Base-by-base conservation (phyloP, 257 asterid species). In the Ajuga chamaepitys region DNA sequence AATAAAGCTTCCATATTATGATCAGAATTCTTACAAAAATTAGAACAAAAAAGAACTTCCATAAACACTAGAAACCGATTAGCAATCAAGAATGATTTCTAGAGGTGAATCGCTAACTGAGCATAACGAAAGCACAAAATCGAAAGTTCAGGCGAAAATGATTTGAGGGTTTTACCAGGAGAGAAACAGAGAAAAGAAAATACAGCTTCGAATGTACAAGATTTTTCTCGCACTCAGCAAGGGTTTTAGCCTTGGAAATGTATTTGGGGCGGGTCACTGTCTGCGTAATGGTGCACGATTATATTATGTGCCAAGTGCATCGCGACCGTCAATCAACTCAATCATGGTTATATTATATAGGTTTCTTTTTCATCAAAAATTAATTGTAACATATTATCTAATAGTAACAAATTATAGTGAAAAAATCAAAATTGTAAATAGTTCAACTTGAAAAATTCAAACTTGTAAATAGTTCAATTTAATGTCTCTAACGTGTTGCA, bases 121-220 rank as follows among this genome's bases (percentile, higher is more conserved):
- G 41, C 41, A 56, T 10, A 41, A 61, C 9, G 10, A 34, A 22
- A 55, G 14, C 65, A 68, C 46, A 44, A 41, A 20, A 62, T 45
- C 48, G 3, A 21, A 20, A 55, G 18, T 13, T 5, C 2, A 16
- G 38, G 16, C 9, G 45, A n/a, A 21, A 17, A 51, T 12, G 55
- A 64, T 13, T 21, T 59, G 61, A 74, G 76, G 80, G 75, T 65
- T 64, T 64, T 45, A 56, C 67, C 69, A 25, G 54, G 4, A 38
- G 54, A 56, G 26, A 70, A 11, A 0, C 20, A 11, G 35, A 38
- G 47, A 62, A 25, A 9, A 64, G 17, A 55, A 14, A 62, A 62
- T 28, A n/a, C n/a, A 64, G 70, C 59, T 63, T 26, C 11, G 56
- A 72, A 37, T n/a, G 71, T 20, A 12, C 1, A 1, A 12, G 10